Base-by-base conservation (phyloP, 306 rosid species). In the Cucumis sativus region DNA sequence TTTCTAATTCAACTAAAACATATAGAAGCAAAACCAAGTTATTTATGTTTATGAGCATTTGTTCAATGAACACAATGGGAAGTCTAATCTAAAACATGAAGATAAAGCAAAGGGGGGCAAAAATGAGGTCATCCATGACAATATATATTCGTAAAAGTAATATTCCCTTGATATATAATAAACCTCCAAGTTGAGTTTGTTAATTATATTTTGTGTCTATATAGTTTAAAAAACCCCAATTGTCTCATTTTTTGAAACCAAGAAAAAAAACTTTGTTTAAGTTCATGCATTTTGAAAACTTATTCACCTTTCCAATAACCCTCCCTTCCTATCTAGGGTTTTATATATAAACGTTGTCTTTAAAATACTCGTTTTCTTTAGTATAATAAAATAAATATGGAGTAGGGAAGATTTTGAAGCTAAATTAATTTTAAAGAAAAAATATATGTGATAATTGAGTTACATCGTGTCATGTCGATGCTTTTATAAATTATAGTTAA, bases 41-140 rank as follows among this genome's bases (percentile, higher is more conserved):
- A 33, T 33, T 20, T 40, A n/a, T 39, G 45, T 1, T 9, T 15
- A 33, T 33, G 37, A 65, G 39, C 25, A 18, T 37, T 16, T 37
- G 51, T 65, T 65, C 72, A 39, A 65, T 65, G 72, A 65, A 65
- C 37, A 47, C 37, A 47, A 65, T 18, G 18, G 16, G 23, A 33
- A 35, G 49, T 21, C 7, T 63, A 13, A 13, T 10, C n/a, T 10
- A n/a, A 67, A 39, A n/a, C 25, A 40, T 66, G 52, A 39, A 66
- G 52, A 8, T 39, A 67, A 67, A 67, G 54, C 30, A 67, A 67
- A 39, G 54, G 54, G 30, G 11, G 3, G 30, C 30, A 41, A 67
- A 40, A 67, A 67, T 67, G 73, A 67, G 54, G 73, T 67, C 73
- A 67, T 67, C 73, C 73, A 67, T 67, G 73, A 67, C 73, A 67